These are phyloP conservation scores for Sphagnum magellanicum DNA, from an alignment of 228 moss, liverwort and hornwort species.

Conservation along the genomic window DNA sequence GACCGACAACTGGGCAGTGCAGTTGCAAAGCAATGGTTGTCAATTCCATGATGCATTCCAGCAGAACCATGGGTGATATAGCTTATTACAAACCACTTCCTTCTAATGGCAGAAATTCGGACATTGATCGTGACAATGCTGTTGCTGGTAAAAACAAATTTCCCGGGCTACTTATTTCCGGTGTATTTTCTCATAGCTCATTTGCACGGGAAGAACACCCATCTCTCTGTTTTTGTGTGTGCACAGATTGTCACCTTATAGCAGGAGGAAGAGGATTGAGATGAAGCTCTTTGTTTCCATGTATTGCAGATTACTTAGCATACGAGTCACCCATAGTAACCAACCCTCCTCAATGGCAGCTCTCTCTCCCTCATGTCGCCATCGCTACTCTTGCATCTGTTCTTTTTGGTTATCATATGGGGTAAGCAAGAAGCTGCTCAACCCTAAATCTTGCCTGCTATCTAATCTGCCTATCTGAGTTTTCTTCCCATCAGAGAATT, in stretches of 20 bases:
- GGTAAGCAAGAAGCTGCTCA: constrained; percentile 23
- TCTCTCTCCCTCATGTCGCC: constrained; percentile 65
- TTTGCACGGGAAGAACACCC: too few species aligned
- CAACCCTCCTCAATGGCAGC: constrained; percentile 59
- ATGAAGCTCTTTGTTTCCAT: neutral
- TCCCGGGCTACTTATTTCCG: too few species aligned
- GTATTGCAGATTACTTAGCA: constrained; percentile 36
- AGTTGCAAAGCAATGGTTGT: too few species aligned
- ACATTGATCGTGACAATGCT: constrained; percentile 40
- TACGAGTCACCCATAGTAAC: constrained; percentile 27
- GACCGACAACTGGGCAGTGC: too few species aligned
- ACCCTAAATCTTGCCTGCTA: too few species aligned
- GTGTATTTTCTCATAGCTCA: too few species aligned
- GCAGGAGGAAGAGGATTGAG: too few species aligned
- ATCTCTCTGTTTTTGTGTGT: too few species aligned
- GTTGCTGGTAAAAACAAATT: constrained; percentile 19
- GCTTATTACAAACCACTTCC: constrained; percentile 44
- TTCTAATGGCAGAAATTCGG: constrained; percentile 33
- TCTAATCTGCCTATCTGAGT: too few species aligned
- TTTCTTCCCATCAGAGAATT: too few species aligned
- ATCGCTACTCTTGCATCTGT: constrained; percentile 66
- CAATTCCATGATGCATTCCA: too few species aligned
- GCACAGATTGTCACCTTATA: too few species aligned
- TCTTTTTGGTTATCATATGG: constrained; percentile 89
- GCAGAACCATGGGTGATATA: constrained; percentile 24